phyloP scores from a whole-genome alignment of 495 filamentous ascomycete species.

The Aspergillus cristatus region DNA sequence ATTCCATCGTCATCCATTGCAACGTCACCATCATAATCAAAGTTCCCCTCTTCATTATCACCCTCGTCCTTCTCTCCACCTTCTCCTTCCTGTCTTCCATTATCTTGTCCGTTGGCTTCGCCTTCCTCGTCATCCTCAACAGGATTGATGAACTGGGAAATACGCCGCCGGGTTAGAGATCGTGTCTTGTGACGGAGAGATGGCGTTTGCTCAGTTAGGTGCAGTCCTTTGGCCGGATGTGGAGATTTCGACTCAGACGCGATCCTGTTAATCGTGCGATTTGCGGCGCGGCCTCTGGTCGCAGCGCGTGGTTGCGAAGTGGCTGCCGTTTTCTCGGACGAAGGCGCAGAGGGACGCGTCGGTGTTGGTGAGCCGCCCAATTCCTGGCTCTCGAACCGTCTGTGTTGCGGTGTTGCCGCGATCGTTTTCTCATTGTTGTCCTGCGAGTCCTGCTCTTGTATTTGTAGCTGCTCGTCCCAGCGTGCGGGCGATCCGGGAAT shows the following conservation, averaged over 20 bases:
- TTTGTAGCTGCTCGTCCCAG: background rate
- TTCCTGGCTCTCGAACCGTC: constrained; percentile 17
- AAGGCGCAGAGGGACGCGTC: background rate
- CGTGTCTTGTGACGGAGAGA: too few species aligned
- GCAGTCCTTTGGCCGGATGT: background rate
- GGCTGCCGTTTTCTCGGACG: background rate
- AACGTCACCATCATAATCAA: constrained; percentile 3
- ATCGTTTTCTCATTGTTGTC: background rate
- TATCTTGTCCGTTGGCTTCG: too few species aligned
- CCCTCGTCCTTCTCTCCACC: constrained; percentile 2
- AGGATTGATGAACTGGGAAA: too few species aligned
- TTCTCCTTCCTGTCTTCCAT: background rate
- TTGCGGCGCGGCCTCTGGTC: background rate
- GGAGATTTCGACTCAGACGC: constrained; percentile 1
- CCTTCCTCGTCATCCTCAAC: constrained; percentile 1
- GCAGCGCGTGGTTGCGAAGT: background rate
- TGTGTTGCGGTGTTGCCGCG: constrained; percentile 1
- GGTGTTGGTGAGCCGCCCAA: constrained; percentile 17
- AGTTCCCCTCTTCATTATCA: background rate
- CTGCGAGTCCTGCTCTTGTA: background rate
- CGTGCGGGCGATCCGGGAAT: constrained; percentile 5
- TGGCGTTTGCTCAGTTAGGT: too few species aligned
- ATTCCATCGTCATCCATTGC: constrained; percentile 1
- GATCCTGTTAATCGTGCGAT: background rate
- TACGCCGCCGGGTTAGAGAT: too few species aligned